These are phyloP conservation scores for Xylariaceae sp. DNA, from an alignment of 2,329 filamentous ascomycete species.

Conservation along the genomic window DNA sequence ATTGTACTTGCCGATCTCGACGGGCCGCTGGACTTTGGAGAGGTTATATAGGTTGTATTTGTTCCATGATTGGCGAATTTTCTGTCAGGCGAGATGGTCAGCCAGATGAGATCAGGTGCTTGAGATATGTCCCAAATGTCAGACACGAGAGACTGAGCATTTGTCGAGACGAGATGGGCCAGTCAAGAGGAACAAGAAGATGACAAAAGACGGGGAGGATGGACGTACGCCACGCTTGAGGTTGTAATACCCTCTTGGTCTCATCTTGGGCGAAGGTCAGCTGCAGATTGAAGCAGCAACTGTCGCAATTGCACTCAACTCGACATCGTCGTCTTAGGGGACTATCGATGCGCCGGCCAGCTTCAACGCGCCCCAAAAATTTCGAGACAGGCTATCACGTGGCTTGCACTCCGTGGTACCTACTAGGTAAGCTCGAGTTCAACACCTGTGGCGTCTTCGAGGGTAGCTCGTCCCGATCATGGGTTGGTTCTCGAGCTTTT, in stretches of 20 bases:
- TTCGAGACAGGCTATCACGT: too few species aligned
- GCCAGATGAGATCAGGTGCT: constrained; percentile 4
- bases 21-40: constrained; percentile 46
- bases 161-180: background rate
- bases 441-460: too few species aligned
- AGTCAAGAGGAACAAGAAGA: constrained; percentile 2
- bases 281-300: too few species aligned
- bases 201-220: background rate
- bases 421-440: too few species aligned
- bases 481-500: too few species aligned
- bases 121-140: too few species aligned
- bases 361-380: too few species aligned
- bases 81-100: constrained; percentile 48
- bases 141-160: background rate
- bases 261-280: constrained; percentile 38
- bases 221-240: constrained; percentile 60
- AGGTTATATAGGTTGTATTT: constrained; percentile 97
- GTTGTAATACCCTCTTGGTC: constrained; percentile 62
- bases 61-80: constrained; percentile 94
- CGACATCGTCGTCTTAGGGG: too few species aligned
- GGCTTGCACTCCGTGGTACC: too few species aligned
- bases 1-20: constrained; percentile 32
- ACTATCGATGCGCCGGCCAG: too few species aligned
- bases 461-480: too few species aligned
- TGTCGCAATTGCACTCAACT: too few species aligned